A percentile compares a stretch with the other conserved stretches of the same genome.
Evolutionary conservation across 768 basidiomycete genomes (phyloP).

Genomic region (Hortiboletus campestris): DNA sequence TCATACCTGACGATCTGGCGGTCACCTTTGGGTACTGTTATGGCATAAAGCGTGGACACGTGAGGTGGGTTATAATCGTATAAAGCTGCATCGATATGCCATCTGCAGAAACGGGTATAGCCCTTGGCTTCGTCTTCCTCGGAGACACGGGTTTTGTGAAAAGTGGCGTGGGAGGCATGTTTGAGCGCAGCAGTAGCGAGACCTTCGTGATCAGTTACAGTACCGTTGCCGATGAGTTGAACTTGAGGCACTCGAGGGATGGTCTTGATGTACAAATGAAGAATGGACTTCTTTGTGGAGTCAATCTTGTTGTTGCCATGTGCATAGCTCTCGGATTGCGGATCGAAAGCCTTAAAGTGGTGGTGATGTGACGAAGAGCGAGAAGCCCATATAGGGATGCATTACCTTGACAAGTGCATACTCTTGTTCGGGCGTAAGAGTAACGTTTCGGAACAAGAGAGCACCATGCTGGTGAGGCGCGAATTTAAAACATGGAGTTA

Average conservation of each 20-base stretch:
- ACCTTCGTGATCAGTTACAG: conserved; percentile 76
- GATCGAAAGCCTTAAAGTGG: conserved; percentile 67
- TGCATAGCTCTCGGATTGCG: conserved; percentile 57
- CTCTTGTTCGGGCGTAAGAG: conserved; percentile 76
- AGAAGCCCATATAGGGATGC: background rate
- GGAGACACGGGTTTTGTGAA: conserved; percentile 78
- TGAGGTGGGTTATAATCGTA: conserved; percentile 75
- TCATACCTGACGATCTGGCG: conserved; percentile 72
- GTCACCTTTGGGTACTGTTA: conserved; percentile 66
- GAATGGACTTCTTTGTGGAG: conserved; percentile 69
- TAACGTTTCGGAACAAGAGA: conserved; percentile 69
- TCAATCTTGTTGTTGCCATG: conserved; percentile 90
- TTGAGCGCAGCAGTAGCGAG: conserved; percentile 74
- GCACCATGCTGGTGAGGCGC: conserved; percentile 52
- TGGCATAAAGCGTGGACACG: conserved; percentile 81
- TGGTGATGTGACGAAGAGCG: background rate
- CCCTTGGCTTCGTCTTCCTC: conserved; percentile 73
- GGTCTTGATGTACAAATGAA: conserved; percentile 81
- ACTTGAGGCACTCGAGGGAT: conserved; percentile 87
- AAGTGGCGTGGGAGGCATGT: conserved; percentile 82
- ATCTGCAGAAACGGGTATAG: conserved; percentile 85
- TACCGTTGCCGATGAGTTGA: conserved; percentile 88
- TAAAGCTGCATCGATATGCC: conserved; percentile 90
- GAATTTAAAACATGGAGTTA: background rate
- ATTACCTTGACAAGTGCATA: conserved; percentile 77